Base-by-base conservation (phyloP, 2,329 filamentous ascomycete species). In the Lithohypha guttulata region DNA sequence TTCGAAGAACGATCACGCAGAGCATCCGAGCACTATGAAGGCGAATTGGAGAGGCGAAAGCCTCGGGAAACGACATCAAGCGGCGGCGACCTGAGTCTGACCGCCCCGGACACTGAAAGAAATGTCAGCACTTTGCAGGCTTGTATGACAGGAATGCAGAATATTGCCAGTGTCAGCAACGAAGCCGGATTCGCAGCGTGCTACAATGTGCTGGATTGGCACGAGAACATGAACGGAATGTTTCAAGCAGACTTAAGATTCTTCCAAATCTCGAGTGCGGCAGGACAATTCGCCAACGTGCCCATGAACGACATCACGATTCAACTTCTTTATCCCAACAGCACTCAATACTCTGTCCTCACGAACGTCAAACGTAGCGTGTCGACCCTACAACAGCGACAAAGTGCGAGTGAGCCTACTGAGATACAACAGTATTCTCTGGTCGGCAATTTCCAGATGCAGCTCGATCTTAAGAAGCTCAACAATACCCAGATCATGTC, bases 201-300 rank as follows among this genome's bases (percentile, higher is more conserved):
- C 70, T 91, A 89, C 64, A 93, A 91, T 56, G 60, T 93, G 17
- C 77, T 79, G 0, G 75, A 73, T 26, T 69, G 85, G 42, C 72
- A 89, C 61, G 75, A 73, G 50, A 53, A 49, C 22, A 59, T 59
- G 3, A 77, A 73, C 1, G 83, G 83, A 20, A 64, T 76, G 11
- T 91, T 91, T 56, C 73, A 82, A 59, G 82, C 83, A 20, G 84
- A 91, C 55, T 59, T 91, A 35, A 71, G 83, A 39, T 64, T 91
- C 43, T 91, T 77, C 62, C 77, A 79, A 57, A 62, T 87, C 32
- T 77, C 75, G 4, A 59, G 70, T 1, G 69, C 81, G 1, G 68
- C 58, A 8, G 58, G 61, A 14, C 60, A 61, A 11, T 73, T 71
- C 62, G 49, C 50, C 13, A 59, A 60, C 10, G 53, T 69, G 8